phyloP scores from a whole-genome alignment of 495 filamentous ascomycete genomes.

The Neurospora sp. region DNA sequence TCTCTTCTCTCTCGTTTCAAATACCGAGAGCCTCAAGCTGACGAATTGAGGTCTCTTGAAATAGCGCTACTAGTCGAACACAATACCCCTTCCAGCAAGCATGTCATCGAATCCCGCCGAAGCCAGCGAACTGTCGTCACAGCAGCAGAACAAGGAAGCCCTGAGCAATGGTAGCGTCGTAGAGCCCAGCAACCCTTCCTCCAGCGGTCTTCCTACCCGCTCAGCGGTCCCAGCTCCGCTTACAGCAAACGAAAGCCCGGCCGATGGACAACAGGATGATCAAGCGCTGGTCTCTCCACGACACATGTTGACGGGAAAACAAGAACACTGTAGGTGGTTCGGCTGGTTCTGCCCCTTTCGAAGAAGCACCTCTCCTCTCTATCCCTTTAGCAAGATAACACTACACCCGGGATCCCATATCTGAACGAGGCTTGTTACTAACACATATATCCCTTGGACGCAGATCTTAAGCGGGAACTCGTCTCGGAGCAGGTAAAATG shows the following conservation, averaged over 20 bases:
- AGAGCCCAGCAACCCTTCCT: slow-evolving; percentile 1
- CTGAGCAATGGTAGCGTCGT: slow-evolving; percentile 2
- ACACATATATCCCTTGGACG: not conserved
- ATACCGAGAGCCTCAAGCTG: not conserved
- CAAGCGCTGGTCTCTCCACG: slow-evolving; percentile 10
- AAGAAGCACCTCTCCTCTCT: not conserved
- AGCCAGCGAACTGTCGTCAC: not conserved
- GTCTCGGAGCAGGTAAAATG: slow-evolving; percentile 77
- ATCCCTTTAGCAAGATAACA: slow-evolving; percentile 18
- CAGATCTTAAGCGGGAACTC: slow-evolving; percentile 94
- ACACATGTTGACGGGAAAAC: slow-evolving; percentile 72
- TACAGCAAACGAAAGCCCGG: slow-evolving; percentile 3
- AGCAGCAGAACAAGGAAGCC: not conserved
- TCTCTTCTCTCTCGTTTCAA: not conserved
- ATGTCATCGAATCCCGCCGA: not conserved
- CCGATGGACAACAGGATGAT: not conserved
- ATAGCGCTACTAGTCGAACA: not conserved
- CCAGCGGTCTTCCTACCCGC: slow-evolving; percentile 10
- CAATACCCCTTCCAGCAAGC: not conserved
- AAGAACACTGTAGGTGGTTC: slow-evolving; percentile 78
- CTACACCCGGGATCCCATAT: not conserved
- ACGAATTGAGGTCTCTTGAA: not conserved
- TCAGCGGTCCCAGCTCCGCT: slow-evolving; percentile 1
- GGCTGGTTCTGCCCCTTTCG: not conserved
- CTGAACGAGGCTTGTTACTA: not conserved